Conservation (phyloP, 495 filamentous ascomycete species). For the Chaetomium cochliodes region DNA sequence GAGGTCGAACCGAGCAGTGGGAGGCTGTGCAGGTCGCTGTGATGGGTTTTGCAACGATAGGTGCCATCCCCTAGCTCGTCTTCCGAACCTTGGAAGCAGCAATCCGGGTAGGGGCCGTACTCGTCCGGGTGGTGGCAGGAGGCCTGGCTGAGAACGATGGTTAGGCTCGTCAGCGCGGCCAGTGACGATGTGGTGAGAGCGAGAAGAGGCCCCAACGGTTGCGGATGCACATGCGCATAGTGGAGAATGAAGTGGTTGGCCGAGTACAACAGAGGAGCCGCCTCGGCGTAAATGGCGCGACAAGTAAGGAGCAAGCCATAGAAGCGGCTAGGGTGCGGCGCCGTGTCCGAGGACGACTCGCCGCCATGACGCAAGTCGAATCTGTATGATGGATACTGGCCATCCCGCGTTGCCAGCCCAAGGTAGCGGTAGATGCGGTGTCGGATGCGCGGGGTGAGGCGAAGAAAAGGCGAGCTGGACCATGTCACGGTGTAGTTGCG, state of each 20-base stretch:
- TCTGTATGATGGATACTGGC: not conserved
- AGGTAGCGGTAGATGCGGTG: conserved; percentile 3
- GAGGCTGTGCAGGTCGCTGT: not conserved
- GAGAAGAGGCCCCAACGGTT: not conserved
- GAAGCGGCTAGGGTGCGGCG: not conserved
- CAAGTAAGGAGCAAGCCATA: conserved; percentile 8
- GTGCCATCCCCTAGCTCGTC: not conserved
- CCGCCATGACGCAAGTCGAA: not conserved
- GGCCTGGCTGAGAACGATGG: conserved; percentile 8
- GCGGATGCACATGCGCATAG: not conserved
- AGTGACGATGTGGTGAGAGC: not conserved
- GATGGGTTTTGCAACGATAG: not conserved
- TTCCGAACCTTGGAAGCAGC: conserved; percentile 2
- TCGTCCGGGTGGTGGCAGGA: not conserved
- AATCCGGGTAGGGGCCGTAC: not conserved
- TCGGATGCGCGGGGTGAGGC: not conserved
- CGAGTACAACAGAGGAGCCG: conserved; percentile 9
- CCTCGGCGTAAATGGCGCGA: conserved; percentile 6
- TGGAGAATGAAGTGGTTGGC: conserved; percentile 1
- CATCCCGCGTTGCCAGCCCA: not conserved
- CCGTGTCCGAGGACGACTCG: not conserved
- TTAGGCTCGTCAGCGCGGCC: not conserved
- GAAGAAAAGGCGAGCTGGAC: not conserved
- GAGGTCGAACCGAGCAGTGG: not conserved
- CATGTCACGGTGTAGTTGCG: not conserved